Conservation (phyloP, 2,329 filamentous ascomycete species). For the Blastomyces parvus region DNA sequence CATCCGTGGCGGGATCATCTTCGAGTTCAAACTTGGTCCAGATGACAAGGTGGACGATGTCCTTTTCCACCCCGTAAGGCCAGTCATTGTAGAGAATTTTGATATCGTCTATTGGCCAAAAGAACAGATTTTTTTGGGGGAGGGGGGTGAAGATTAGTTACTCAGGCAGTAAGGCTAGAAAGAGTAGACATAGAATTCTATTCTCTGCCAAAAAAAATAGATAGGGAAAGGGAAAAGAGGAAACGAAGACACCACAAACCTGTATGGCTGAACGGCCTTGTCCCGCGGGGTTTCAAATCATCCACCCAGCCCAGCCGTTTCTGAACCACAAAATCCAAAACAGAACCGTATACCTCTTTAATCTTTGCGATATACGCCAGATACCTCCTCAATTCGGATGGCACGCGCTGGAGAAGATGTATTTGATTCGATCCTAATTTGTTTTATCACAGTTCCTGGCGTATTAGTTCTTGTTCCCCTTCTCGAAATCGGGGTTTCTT, state of each 20-base stretch:
- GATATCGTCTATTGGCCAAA: slow-evolving; percentile 36
- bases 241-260: slow-evolving; percentile 26
- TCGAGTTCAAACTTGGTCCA: slow-evolving; percentile 46
- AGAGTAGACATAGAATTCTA: neutral
- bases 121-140: neutral
- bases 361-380: slow-evolving; percentile 48
- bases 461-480: neutral
- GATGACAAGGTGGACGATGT: slow-evolving; percentile 49
- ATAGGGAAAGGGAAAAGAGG: neutral
- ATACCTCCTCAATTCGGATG: slow-evolving; percentile 51
- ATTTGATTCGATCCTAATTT: slow-evolving; percentile 54
- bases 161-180: neutral
- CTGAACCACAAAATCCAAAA: slow-evolving; percentile 48
- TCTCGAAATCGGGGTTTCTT: neutral
- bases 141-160: too few relatives aligned
- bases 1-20: slow-evolving; percentile 37
- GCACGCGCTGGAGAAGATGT: slow-evolving; percentile 60
- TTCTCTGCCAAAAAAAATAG: too few relatives aligned
- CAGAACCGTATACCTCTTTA: slow-evolving; percentile 46
- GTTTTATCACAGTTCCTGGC: neutral
- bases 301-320: slow-evolving; percentile 51
- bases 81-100: slow-evolving; percentile 53
- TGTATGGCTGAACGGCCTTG: slow-evolving; percentile 33
- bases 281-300: slow-evolving; percentile 18
- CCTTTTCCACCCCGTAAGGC: slow-evolving; percentile 50